Conservation (phyloP, 1,139 yeast species). For the Scheffersomyces lignicola region DNA sequence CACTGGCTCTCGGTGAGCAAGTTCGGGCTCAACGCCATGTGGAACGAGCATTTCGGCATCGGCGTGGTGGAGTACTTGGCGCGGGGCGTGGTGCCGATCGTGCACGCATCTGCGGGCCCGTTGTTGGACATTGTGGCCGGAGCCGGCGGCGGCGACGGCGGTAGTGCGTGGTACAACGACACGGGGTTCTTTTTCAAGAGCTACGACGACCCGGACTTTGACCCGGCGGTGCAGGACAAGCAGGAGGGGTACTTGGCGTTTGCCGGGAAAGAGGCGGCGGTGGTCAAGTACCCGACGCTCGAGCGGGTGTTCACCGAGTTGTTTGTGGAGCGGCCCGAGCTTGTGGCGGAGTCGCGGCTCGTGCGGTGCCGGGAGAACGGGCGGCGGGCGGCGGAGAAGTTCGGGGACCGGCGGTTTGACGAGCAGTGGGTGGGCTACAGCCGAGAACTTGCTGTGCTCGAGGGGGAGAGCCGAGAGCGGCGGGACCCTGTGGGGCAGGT, state of each 20-base stretch:
- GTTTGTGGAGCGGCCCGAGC: slow-evolving; percentile 38
- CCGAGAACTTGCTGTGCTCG: slow-evolving; percentile 36
- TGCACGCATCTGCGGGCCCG: slow-evolving; percentile 94
- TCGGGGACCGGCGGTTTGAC: slow-evolving; percentile 68
- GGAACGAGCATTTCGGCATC: slow-evolving; percentile 99
- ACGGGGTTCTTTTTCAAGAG: slow-evolving; percentile 76
- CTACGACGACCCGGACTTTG: slow-evolving; percentile 62
- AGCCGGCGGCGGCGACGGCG: slow-evolving; percentile 15
- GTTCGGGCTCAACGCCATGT: slow-evolving; percentile 93
- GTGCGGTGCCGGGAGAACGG: slow-evolving; percentile 53
- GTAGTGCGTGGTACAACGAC: slow-evolving; percentile 35
- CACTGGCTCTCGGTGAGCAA: slow-evolving; percentile 56
- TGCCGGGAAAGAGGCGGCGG: slow-evolving; percentile 13
- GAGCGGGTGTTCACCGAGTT: slow-evolving; percentile 35
- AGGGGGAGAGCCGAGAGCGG: slow-evolving; percentile 35
- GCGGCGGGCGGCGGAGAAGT: slow-evolving; percentile 54
- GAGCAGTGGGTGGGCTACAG: slow-evolving; percentile 56
- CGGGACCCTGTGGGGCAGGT: slow-evolving; percentile 42
- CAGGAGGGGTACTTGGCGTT: slow-evolving; percentile 17
- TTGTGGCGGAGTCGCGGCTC: slow-evolving; percentile 37
- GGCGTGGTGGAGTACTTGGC: slow-evolving; percentile 94
- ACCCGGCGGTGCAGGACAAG: slow-evolving; percentile 23
- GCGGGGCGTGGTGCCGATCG: slow-evolving; percentile 83
- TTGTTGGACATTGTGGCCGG: slow-evolving; percentile 69
- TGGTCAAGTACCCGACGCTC: slow-evolving; percentile 41